Percentiles rank a stretch among this genome's conserved stretches.
These are phyloP conservation scores for Acanthamoeba sp. DNA, from an alignment of 208 protist species.

Conservation along the genomic window DNA sequence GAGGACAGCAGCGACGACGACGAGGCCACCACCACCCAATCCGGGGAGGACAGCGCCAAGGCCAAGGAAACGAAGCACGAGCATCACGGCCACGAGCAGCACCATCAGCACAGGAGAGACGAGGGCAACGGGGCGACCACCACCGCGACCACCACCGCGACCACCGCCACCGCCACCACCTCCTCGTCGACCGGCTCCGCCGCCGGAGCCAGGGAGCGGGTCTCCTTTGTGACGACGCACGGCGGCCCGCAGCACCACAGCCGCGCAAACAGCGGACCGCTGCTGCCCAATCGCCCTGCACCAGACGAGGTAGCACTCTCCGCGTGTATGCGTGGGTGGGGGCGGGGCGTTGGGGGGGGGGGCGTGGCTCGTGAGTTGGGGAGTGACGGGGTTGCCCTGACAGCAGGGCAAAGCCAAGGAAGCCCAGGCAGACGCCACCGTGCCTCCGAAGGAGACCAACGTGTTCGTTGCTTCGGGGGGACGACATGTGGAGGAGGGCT, in stretches of 20 bases:
- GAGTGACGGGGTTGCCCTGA: no score
- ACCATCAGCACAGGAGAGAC: background rate
- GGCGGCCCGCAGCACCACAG: no score
- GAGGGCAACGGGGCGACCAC: background rate
- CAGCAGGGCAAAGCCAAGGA: constrained; percentile 34
- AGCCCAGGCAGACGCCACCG: background rate
- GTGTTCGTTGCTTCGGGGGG: background rate
- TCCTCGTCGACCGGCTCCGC: no score
- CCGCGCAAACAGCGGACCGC: background rate
- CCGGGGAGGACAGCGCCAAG: no score
- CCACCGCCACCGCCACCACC: no score
- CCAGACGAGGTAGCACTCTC: background rate
- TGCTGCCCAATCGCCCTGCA: background rate
- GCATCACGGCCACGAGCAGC: background rate
- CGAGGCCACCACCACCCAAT: no score
- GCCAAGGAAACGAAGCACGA: background rate
- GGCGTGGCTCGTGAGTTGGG: no score
- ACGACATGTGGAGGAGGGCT: background rate
- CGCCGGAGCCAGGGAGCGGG: background rate
- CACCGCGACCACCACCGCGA: background rate
- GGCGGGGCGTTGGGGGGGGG: no score
- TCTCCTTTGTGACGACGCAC: background rate
- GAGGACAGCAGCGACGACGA: no score
- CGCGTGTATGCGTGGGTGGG: no score
- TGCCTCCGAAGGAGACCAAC: background rate